Evolutionary conservation across 1,284 basidiomycete genomes (phyloP).

Genomic region (Leccinum fallax): DNA sequence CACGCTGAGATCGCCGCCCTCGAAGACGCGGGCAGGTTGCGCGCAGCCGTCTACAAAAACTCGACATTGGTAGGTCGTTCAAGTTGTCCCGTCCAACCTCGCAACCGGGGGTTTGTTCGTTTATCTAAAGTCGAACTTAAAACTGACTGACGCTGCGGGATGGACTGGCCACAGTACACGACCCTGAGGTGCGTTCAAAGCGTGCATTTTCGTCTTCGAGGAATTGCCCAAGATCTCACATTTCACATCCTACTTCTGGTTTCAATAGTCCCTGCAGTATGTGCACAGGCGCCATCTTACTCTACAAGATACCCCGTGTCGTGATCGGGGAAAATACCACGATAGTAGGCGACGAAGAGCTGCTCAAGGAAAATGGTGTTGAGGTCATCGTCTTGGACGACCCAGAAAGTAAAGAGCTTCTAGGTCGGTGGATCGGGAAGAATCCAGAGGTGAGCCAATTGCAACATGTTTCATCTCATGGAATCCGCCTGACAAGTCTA

Average conservation of each 20-base stretch:
- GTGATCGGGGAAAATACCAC: constrained; percentile 62
- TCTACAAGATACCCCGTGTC: constrained; percentile 62
- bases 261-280: constrained; percentile 55
- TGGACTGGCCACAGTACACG: constrained; percentile 37
- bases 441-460: constrained; percentile 49
- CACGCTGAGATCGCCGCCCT: constrained; percentile 60
- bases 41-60: constrained; percentile 45
- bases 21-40: constrained; percentile 51
- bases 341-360: constrained; percentile 51
- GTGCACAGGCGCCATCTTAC: constrained; percentile 61
- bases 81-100: background rate
- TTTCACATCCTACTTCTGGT: background rate
- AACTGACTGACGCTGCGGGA: background rate
- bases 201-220: background rate
- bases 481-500: constrained; percentile 9
- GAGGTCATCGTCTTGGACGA: constrained; percentile 55
- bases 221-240: background rate
- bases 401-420: constrained; percentile 46
- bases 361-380: constrained; percentile 51
- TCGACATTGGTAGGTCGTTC: constrained; percentile 42
- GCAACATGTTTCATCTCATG: constrained; percentile 6
- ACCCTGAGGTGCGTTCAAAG: constrained; percentile 47
- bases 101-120: background rate
- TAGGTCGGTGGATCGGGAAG: constrained; percentile 50
- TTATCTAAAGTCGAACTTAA: background rate